Conservation (phyloP, 257 asterid species). For the Ilex asprella region DNA sequence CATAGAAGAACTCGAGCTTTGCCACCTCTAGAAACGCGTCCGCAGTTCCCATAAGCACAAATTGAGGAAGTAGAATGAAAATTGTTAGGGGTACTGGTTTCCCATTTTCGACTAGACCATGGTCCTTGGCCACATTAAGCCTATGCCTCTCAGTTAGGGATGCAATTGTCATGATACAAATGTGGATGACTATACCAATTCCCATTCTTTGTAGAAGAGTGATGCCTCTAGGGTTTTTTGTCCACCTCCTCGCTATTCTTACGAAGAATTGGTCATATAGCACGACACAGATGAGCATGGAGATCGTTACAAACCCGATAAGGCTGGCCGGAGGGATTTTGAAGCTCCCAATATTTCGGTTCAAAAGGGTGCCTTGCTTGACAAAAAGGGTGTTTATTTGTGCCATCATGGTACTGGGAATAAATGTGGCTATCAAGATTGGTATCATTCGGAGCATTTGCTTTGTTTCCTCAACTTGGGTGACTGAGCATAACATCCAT, state of each 20-base stretch:
- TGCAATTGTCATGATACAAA: conserved; percentile 31
- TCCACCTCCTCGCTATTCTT: neutral
- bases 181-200: conserved; percentile 27
- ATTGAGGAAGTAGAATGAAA: conserved; percentile 41
- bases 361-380: conserved; percentile 22
- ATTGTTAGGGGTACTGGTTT: conserved; percentile 21
- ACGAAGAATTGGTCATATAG: neutral
- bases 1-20: conserved; percentile 42
- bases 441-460: conserved; percentile 25
- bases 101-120: too few relatives aligned
- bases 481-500: conserved; percentile 39
- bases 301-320: neutral
- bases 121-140: too few relatives aligned
- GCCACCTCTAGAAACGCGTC: conserved; percentile 36
- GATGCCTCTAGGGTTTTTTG: neutral
- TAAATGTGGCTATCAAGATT: too few relatives aligned
- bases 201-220: conserved; percentile 37
- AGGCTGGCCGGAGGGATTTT: neutral
- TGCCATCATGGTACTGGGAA: too few relatives aligned
- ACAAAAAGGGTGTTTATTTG: too few relatives aligned
- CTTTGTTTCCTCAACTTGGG: conserved; percentile 41
- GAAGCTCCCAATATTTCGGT: conserved; percentile 6
- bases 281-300: neutral
- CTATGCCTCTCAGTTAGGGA: neutral
- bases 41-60: conserved; percentile 37